Base-by-base conservation (phyloP, 176 grass and related monocot genomes). In the Musa troglodytarum region DNA sequence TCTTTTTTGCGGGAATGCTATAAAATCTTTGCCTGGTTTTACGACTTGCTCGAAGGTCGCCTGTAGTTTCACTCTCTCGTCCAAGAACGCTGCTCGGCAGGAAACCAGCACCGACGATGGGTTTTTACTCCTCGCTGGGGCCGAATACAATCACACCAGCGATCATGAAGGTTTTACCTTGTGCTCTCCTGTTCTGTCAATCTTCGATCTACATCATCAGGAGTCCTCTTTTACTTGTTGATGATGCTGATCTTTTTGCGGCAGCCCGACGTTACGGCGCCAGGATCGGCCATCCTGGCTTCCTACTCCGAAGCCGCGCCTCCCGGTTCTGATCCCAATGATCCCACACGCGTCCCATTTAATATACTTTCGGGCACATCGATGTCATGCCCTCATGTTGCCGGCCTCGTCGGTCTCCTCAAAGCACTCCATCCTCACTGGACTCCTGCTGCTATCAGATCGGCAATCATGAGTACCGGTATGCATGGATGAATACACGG, bases 401-500 rank as follows among this genome's bases (percentile, higher is more conserved):
- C 92, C 6, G 86, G 89, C 73, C 1, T 96, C 19, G 64, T 65
- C 49, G 92, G 86, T 65, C 89, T 92, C 7, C 21, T 96, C 82
- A 88, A 78, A 69, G 80, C 80, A 10, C 75, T 92, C 50, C 77
- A 89, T 67, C 92, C 87, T 26, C 28, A 87, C 49, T 96, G 92
- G 89, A 89, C 77, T 69, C 89, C 92, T 54, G 65, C 82, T 1
- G 87, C 89, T 0, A 89, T 92, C 74, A 92, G 83, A 75, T 96
- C 87, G 3, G 86, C 87, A 1, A 89, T 96, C 81, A 96, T 96
- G 92, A 92, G 89, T 9, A 84, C 65, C 25, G 89, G 87, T 93
- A 74, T 52, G 62, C 0, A 9, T 19, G 54, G 28, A 20, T 20
- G 26, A 72, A 1, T 34, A 52, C 12, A 43, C 34, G 34, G 34